Conservation (phyloP, 441 rosid genomes). For the Biscutella auriculata region DNA sequence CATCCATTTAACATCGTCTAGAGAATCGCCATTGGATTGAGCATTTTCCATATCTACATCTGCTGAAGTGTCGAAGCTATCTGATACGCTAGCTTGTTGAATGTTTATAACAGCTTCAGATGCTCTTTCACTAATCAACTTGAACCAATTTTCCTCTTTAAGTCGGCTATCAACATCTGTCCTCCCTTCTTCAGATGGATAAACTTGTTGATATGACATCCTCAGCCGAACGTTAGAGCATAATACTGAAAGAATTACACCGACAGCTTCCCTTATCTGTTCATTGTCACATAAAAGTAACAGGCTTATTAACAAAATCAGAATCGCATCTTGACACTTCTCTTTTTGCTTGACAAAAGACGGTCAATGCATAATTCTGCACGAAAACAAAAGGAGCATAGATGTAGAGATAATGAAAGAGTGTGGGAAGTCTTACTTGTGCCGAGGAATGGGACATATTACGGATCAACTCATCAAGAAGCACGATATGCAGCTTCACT, state of each 20-base stretch:
- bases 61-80: constrained; percentile 38
- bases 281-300: constrained; percentile 16
- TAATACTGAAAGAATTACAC: constrained; percentile 74
- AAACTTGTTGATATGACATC: constrained; percentile 31
- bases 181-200: constrained; percentile 38
- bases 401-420: background rate
- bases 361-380: background rate
- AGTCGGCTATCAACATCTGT: constrained; percentile 29
- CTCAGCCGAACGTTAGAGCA: constrained; percentile 87
- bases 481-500: constrained; percentile 53
- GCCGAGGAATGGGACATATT: constrained; percentile 98
- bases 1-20: constrained; percentile 95
- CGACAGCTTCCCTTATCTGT: constrained; percentile 96
- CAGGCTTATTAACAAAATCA: background rate
- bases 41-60: constrained; percentile 39
- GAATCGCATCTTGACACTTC: background rate
- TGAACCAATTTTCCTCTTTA: constrained; percentile 59
- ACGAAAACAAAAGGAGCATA: background rate
- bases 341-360: background rate
- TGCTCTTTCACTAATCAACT: constrained; percentile 53
- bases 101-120: constrained; percentile 63
- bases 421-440: constrained; percentile 53
- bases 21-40: constrained; percentile 44
- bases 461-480: constrained; percentile 69
- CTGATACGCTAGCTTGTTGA: constrained; percentile 61